A percentile compares a stretch with the other conserved stretches of the same genome.
These are phyloP conservation scores for Guyanaporus albipodus DNA, from an alignment of 768 basidiomycete genomes.

Conservation along the genomic window DNA sequence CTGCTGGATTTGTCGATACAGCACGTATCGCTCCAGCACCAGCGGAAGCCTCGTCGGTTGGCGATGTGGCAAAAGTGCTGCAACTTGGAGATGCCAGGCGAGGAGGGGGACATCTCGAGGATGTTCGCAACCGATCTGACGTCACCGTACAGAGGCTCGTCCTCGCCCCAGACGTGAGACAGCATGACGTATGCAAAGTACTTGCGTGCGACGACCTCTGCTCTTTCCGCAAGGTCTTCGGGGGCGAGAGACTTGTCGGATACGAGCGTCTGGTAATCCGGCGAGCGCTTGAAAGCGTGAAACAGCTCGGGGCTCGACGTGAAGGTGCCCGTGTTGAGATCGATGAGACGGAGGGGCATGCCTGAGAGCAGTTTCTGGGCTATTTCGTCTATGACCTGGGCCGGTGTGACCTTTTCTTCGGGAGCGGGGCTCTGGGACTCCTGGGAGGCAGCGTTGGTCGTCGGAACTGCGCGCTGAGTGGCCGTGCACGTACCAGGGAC, in stretches of 20 bases:
- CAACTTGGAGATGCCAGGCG: slow-evolving; percentile 18
- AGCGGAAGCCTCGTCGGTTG: slow-evolving; percentile 13
- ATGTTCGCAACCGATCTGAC: slow-evolving; percentile 10
- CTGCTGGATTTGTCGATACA: slow-evolving; percentile 31
- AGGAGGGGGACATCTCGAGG: slow-evolving; percentile 16
- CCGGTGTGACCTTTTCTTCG: slow-evolving; percentile 7
- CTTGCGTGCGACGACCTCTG: slow-evolving; percentile 11
- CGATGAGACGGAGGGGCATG: slow-evolving; percentile 25
- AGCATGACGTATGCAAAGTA: slow-evolving; percentile 28
- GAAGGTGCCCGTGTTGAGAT: slow-evolving; percentile 19
- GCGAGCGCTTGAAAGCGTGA: slow-evolving; percentile 13
- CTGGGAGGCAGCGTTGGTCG: neutral
- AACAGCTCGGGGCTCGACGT: slow-evolving; percentile 16
- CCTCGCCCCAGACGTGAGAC: slow-evolving; percentile 28
- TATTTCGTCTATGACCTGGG: slow-evolving; percentile 15
- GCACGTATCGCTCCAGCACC: slow-evolving; percentile 31
- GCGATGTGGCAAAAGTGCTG: slow-evolving; percentile 22
- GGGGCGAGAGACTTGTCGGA: slow-evolving; percentile 4
- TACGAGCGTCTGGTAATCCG: slow-evolving; percentile 12
- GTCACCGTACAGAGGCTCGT: slow-evolving; percentile 23
- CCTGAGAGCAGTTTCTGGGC: slow-evolving; percentile 14
- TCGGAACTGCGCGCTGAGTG: neutral
- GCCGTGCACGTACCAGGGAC: slow-evolving; percentile 3
- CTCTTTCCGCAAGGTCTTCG: slow-evolving; percentile 12
- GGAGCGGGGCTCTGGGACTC: neutral